phyloP scores from a whole-genome alignment of 73 alveolate species.

The Paramecium caudatum region DNA sequence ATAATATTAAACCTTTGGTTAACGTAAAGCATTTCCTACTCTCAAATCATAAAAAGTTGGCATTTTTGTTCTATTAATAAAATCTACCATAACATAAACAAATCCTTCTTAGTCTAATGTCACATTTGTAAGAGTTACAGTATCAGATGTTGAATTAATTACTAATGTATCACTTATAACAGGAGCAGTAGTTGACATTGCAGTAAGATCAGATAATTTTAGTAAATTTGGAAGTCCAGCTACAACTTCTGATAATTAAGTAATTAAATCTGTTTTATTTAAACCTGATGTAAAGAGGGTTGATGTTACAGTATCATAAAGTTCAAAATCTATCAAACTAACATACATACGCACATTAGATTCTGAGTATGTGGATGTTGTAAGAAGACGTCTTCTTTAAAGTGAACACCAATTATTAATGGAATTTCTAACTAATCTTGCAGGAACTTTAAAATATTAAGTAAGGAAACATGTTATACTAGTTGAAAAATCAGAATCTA shows the following conservation, averaged over 20 bases:
- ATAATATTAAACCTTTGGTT: constrained; percentile 10
- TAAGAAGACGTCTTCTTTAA: constrained; percentile 20
- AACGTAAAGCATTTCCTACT: constrained; percentile 1
- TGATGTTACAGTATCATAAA: background rate
- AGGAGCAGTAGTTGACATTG: background rate
- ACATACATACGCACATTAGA: constrained; percentile 46
- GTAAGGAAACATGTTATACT: constrained; percentile 34
- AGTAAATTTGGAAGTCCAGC: constrained; percentile 52
- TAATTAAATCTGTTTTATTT: constrained; percentile 8
- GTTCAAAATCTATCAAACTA: constrained; percentile 6
- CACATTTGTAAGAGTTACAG: background rate
- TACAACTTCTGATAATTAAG: background rate
- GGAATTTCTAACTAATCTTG: constrained; percentile 25
- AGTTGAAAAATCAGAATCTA: constrained; percentile 14
- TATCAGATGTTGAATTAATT: background rate
- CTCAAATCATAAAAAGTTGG: constrained; percentile 39
- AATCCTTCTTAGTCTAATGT: constrained; percentile 37
- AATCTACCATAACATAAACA: constrained; percentile 24
- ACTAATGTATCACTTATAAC: background rate
- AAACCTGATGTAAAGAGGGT: background rate
- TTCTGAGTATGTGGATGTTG: background rate
- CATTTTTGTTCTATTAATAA: constrained; percentile 11
- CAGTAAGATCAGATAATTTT: constrained; percentile 35
- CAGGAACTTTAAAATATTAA: background rate
- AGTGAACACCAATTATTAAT: constrained; percentile 38